Evolutionary conservation across 2,329 filamentous ascomycete species (phyloP).

Genomic region (Drechslera avenae): DNA sequence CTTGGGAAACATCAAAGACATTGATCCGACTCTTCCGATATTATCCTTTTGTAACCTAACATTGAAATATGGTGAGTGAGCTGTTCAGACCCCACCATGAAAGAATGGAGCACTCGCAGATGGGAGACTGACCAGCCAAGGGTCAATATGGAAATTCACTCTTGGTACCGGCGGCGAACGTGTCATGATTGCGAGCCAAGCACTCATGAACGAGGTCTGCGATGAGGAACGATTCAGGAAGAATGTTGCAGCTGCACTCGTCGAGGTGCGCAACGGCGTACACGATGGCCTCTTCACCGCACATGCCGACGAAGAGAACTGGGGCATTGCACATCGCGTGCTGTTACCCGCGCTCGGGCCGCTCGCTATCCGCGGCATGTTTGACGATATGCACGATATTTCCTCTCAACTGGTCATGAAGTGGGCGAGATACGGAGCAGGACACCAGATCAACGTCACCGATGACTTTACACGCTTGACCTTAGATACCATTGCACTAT

Average conservation of each 20-base stretch:
- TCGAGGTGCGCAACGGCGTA: conserved; percentile 44
- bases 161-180: conserved; percentile 37
- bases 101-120: neutral
- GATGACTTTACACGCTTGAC: conserved; percentile 49
- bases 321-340: conserved; percentile 66
- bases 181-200: conserved; percentile 40
- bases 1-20: conserved; percentile 68
- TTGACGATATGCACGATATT: conserved; percentile 63
- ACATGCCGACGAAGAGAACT: conserved; percentile 47
- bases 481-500: conserved; percentile 47
- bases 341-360: conserved; percentile 74
- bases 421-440: conserved; percentile 62
- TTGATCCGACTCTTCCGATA: conserved; percentile 64
- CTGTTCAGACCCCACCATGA: neutral
- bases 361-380: conserved; percentile 70
- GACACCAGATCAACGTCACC: conserved; percentile 41
- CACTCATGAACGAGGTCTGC: conserved; percentile 48
- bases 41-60: conserved; percentile 62
- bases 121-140: conserved; percentile 20
- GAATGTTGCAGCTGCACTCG: conserved; percentile 33
- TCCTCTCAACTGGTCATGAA: conserved; percentile 69
- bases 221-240: conserved; percentile 47
- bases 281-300: conserved; percentile 52
- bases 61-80: conserved; percentile 65
- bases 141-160: conserved; percentile 43